Evolutionary conservation across 768 basidiomycete genomes (phyloP), one percentile per base, ranked within the genome.

Genomic region (Chalciporus chontae): DNA sequence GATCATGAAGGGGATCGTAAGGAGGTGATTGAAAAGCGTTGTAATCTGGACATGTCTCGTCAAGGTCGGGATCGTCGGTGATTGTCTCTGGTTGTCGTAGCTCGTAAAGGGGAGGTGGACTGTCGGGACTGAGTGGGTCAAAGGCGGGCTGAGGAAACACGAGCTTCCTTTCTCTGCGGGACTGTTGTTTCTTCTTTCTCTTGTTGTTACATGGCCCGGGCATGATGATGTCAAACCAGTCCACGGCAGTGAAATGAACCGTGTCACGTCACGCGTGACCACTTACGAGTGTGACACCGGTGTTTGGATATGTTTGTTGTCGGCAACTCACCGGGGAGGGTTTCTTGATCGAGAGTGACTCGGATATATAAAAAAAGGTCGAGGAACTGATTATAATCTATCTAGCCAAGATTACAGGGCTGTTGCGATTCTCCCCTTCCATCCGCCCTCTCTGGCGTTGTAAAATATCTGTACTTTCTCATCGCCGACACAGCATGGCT

Each of bases 121-220:
- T 43, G 26, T 13, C 2, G 13, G 19, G 37, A 6, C 0, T 17
- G 11, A 36, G 37, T 44, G 8, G 32, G 36, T 18, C 43, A 24
- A 13, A 18, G 27, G 43, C 34, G n/a, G 7, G n/a, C 8, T 23
- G 36, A 1, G 45, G n/a, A 5, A 37, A 47, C 34, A 21, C 43
- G 8, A 47, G 52, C 48, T 64, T 63, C 47, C 65, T 71, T 44
- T 70, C 69, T 54, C 71, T 72, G 54, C 67, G 68, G 23, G 36
- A 6, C 6, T 51, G 56, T 39, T 57, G 54, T 52, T 73, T 76
- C 50, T 69, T 73, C 62, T 71, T 77, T 58, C 71, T 77, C 61
- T 70, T 78, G 43, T 60, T 57, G 63, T 84, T 85, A 49, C 75
- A 73, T 45, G 84, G 83, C 19, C 83, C 82, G 14, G 83, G 83